A percentile compares a stretch with the other conserved stretches of the same genome.
Evolutionary conservation across 371 early-diverging fungal species (phyloP).

Genomic region (Syncephalastrum sp.): DNA sequence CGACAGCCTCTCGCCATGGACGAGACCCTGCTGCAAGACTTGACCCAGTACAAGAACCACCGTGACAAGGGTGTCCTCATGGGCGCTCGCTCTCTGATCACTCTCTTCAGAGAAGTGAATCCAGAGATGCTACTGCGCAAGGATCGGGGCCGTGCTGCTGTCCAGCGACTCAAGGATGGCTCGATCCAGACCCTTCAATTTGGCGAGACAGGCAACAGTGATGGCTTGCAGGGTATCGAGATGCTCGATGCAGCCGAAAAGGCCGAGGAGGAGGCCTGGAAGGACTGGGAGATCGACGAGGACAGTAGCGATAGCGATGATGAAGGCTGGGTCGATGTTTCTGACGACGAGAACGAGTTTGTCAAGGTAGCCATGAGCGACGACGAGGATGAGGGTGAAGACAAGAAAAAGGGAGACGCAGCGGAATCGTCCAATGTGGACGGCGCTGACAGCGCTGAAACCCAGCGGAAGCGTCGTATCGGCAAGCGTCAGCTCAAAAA

Average conservation of each 20-base stretch:
- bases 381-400: slow-evolving; percentile 27
- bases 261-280: slow-evolving; percentile 55
- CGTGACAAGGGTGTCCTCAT: slow-evolving; percentile 89
- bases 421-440: slow-evolving; percentile 3
- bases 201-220: slow-evolving; percentile 66
- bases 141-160: slow-evolving; percentile 87
- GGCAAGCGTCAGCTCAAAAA: slow-evolving; percentile 51
- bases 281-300: slow-evolving; percentile 58
- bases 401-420: slow-evolving; percentile 17
- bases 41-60: slow-evolving; percentile 89
- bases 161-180: slow-evolving; percentile 67
- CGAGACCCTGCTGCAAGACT: slow-evolving; percentile 79
- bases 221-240: slow-evolving; percentile 81
- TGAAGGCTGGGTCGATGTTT: slow-evolving; percentile 46
- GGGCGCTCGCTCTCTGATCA: slow-evolving; percentile 88
- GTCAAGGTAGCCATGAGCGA: slow-evolving; percentile 44
- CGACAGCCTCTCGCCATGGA: slow-evolving; percentile 92
- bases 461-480: slow-evolving; percentile 34
- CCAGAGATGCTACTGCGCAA: slow-evolving; percentile 89
- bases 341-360: slow-evolving; percentile 47
- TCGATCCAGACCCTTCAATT: slow-evolving; percentile 57
- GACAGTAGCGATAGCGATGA: slow-evolving; percentile 53
- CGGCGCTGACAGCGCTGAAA: slow-evolving; percentile 4
- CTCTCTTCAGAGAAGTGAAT: slow-evolving; percentile 90
- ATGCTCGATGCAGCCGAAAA: slow-evolving; percentile 46